A percentile compares a stretch with the other conserved stretches of the same genome.
Conservation (phyloP, 192 early-diverging fungal genomes). For the Coemansia umbellata region DNA sequence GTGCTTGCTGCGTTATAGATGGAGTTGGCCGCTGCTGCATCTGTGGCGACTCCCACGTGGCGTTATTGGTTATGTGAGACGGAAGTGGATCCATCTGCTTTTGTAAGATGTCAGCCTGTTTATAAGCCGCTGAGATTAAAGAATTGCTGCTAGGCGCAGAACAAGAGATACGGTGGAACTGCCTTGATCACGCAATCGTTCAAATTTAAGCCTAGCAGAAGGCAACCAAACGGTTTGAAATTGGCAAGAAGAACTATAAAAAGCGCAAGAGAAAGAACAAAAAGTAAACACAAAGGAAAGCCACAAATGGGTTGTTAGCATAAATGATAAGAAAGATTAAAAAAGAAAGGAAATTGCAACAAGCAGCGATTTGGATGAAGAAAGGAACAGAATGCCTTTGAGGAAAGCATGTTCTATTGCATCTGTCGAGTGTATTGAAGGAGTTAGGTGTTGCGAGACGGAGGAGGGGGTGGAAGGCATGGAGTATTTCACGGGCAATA, state of each 20-base stretch:
- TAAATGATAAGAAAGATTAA: neutral
- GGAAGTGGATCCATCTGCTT: slow-evolving; percentile 30
- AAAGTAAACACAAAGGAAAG: neutral
- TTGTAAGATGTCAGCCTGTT: neutral
- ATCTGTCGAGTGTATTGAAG: too few relatives aligned
- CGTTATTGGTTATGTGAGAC: slow-evolving; percentile 16
- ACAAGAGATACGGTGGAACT: too few relatives aligned
- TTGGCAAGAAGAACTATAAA: neutral
- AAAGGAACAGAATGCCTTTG: neutral
- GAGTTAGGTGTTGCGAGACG: too few relatives aligned
- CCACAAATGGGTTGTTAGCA: neutral
- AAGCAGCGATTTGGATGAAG: neutral
- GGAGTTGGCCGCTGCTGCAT: slow-evolving; percentile 6
- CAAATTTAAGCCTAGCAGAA: too few relatives aligned
- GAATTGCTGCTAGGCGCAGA: too few relatives aligned
- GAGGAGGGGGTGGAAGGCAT: too few relatives aligned
- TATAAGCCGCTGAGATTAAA: too few relatives aligned
- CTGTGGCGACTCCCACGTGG: slow-evolving; percentile 36
- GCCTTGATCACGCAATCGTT: too few relatives aligned
- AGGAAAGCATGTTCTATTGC: slow-evolving; percentile 2
- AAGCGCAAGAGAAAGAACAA: neutral
- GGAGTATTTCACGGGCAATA: slow-evolving; percentile 7
- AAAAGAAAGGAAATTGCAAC: neutral
- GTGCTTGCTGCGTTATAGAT: neutral
- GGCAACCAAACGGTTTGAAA: too few relatives aligned